Evolutionary conservation across 192 early-diverging fungal species (phyloP).

Genomic region (Phlyctochytrium bullatum): DNA sequence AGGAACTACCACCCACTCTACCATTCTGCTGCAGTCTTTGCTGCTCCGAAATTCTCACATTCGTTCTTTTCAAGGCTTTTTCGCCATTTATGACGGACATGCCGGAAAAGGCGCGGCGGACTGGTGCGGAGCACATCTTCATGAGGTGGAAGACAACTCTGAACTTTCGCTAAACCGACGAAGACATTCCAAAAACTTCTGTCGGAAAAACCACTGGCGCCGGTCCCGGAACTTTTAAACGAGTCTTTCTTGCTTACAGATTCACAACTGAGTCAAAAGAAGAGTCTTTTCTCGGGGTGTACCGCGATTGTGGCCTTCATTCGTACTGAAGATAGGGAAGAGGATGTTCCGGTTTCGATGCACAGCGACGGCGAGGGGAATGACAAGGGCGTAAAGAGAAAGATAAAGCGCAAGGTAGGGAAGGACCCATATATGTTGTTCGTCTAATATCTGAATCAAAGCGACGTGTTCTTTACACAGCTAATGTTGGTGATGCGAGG

Average conservation of each 20-base stretch:
- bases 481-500: constrained; percentile 96
- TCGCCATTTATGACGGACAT: constrained; percentile 97
- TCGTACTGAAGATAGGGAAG: constrained; percentile 41
- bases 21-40: not conserved
- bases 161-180: constrained; percentile 9
- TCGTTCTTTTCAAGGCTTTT: constrained; percentile 57
- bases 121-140: constrained; percentile 90
- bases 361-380: not conserved
- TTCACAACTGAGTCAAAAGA: constrained; percentile 70
- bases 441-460: not conserved
- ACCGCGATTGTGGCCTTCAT: constrained; percentile 86
- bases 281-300: constrained; percentile 84
- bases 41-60: not conserved
- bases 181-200: constrained; percentile 70
- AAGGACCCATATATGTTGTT: not conserved
- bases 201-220: constrained; percentile 44
- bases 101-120: constrained; percentile 93
- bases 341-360: not conserved
- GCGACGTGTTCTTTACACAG: constrained; percentile 84
- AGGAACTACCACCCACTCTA: not conserved
- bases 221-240: constrained; percentile 82
- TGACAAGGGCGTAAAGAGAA: constrained; percentile 10
- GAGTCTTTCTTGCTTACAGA: constrained; percentile 80
- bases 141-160: constrained; percentile 53
- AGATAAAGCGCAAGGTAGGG: not conserved